phyloP scores from a whole-genome alignment of 768 basidiomycete species.

The Boletales sp. region DNA sequence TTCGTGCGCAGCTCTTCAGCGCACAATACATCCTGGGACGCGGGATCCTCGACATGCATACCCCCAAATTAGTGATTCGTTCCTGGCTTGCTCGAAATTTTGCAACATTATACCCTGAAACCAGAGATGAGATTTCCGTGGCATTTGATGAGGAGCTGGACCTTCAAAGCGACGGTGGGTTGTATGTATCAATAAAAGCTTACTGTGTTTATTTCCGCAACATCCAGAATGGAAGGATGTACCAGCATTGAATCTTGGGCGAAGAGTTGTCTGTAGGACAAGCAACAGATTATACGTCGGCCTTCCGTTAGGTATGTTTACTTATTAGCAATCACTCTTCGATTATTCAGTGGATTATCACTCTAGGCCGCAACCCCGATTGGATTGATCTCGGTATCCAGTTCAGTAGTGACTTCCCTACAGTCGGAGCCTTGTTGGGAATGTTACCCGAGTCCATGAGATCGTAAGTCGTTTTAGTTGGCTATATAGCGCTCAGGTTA shows the following conservation, averaged over 20 bases:
- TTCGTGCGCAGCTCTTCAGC: constrained; percentile 31
- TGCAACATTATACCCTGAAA: constrained; percentile 33
- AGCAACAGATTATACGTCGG: constrained; percentile 49
- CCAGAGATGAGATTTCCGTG: constrained; percentile 42
- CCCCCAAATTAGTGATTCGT: constrained; percentile 28
- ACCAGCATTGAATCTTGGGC: constrained; percentile 20
- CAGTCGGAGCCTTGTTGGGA: constrained; percentile 15
- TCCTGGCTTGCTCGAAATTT: constrained; percentile 37
- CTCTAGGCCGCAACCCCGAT: constrained; percentile 3
- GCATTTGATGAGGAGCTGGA: constrained; percentile 39
- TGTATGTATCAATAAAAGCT: background rate
- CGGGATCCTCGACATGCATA: constrained; percentile 22
- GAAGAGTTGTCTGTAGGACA: constrained; percentile 36
- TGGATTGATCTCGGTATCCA: constrained; percentile 21
- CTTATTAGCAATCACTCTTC: background rate
- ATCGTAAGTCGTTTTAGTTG: constrained; percentile 18
- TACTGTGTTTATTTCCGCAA: background rate
- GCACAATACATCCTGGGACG: constrained; percentile 35
- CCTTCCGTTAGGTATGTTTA: constrained; percentile 39
- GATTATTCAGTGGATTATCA: background rate
- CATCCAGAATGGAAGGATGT: constrained; percentile 39
- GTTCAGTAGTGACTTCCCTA: constrained; percentile 25
- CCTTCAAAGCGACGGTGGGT: constrained; percentile 12
- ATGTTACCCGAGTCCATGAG: constrained; percentile 32
- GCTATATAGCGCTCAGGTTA: too few relatives aligned